Percentiles rank a stretch among this genome's conserved stretches.
Conservation (phyloP, 768 basidiomycete species). For the Tricholoma bakamatsutake region DNA sequence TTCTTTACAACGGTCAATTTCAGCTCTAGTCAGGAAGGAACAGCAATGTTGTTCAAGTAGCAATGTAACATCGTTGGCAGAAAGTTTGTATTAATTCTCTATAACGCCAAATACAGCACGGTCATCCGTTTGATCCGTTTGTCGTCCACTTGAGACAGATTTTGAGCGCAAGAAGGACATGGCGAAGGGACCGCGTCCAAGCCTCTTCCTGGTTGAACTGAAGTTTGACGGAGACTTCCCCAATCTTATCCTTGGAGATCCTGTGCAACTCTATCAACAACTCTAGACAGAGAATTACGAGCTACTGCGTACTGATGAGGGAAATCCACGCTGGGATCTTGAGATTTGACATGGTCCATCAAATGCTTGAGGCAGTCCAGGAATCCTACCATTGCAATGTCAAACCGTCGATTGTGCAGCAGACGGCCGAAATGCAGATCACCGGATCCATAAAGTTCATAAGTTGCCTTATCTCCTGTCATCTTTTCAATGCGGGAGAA, state of each 20-base stretch:
- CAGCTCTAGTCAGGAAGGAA: no score
- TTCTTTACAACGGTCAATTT: no score
- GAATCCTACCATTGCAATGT: conserved; percentile 94
- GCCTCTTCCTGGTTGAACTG: conserved; percentile 94
- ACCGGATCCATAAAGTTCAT: conserved; percentile 93
- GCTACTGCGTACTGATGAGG: conserved; percentile 71
- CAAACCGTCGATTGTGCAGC: conserved; percentile 92
- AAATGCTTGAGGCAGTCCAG: conserved; percentile 92
- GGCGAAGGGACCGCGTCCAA: conserved; percentile 91
- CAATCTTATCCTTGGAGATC: conserved; percentile 91
- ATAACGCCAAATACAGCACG: no score
- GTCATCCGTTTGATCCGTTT: conserved; percentile 62
- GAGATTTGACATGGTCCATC: conserved; percentile 76
- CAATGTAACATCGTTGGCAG: no score
- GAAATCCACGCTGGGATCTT: conserved; percentile 70
- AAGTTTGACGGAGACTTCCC: conserved; percentile 88
- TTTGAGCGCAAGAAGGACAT: conserved; percentile 85
- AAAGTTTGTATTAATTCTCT: no score
- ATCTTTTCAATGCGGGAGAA: conserved; percentile 89
- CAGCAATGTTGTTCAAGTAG: no score
- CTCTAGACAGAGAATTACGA: background rate
- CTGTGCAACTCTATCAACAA: conserved; percentile 34
- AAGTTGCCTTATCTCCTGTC: conserved; percentile 73
- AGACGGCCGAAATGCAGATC: conserved; percentile 85
- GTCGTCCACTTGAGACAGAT: conserved; percentile 85